These are phyloP conservation scores for Termitomyces sp. DNA, from an alignment of 768 basidiomycete genomes.

Conservation along the genomic window DNA sequence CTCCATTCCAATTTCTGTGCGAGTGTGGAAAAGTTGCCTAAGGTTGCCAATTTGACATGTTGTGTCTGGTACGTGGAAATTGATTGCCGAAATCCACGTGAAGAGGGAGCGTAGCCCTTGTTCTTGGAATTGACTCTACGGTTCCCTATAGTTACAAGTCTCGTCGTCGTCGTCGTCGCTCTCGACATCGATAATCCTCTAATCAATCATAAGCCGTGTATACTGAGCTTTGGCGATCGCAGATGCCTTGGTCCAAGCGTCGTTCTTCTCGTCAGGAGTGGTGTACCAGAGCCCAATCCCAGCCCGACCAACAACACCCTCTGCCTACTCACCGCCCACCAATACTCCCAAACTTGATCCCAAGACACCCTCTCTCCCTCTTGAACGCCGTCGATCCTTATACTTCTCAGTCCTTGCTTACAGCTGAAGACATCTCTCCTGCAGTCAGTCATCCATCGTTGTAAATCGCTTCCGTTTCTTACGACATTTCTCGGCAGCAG, in stretches of 20 bases:
- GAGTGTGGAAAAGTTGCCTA: too few species aligned
- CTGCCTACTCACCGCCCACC: slow-evolving; percentile 14
- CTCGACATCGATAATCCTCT: slow-evolving; percentile 8
- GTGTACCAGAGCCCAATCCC: slow-evolving; percentile 14
- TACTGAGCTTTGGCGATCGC: not conserved
- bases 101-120: slow-evolving; percentile 8
- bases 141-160: slow-evolving; percentile 9
- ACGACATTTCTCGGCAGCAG: slow-evolving; percentile 8
- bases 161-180: slow-evolving; percentile 11
- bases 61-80: slow-evolving; percentile 21
- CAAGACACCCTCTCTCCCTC: slow-evolving; percentile 14
- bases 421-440: slow-evolving; percentile 11
- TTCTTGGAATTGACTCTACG: slow-evolving; percentile 19
- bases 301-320: slow-evolving; percentile 14
- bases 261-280: slow-evolving; percentile 19
- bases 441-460: slow-evolving; percentile 5
- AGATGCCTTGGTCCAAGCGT: slow-evolving; percentile 22
- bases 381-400: slow-evolving; percentile 13
- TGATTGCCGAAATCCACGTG: slow-evolving; percentile 23
- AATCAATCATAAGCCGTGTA: slow-evolving; percentile 4
- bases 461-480: slow-evolving; percentile 6
- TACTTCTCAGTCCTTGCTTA: slow-evolving; percentile 12
- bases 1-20: not conserved
- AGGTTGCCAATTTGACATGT: slow-evolving; percentile 11
- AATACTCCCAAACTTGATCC: slow-evolving; percentile 12